Evolutionary conservation across 2,329 filamentous ascomycete species (phyloP).

Genomic region (Trichoderma endophyticum): DNA sequence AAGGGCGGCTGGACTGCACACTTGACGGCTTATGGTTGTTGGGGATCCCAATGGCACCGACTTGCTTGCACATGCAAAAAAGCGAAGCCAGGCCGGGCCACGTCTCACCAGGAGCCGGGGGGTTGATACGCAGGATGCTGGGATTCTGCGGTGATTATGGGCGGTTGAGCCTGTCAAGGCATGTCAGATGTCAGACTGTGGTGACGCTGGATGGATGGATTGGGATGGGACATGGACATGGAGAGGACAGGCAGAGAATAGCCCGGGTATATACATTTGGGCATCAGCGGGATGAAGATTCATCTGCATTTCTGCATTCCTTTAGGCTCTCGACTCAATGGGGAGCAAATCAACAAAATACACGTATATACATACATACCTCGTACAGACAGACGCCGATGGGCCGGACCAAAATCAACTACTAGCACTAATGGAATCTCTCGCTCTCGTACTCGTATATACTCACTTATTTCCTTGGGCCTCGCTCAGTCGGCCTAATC

Average conservation of each 20-base stretch:
- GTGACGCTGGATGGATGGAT: too few species aligned
- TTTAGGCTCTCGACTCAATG: background rate
- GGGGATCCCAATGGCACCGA: background rate
- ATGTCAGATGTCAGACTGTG: background rate
- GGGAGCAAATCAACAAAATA: background rate
- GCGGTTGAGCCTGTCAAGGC: background rate
- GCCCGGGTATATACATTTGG: background rate
- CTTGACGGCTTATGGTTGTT: constrained; percentile 9
- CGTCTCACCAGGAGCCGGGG: constrained; percentile 9
- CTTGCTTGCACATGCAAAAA: constrained; percentile 3
- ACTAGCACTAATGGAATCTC: background rate
- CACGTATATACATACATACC: background rate
- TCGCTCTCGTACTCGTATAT: background rate
- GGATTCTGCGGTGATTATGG: background rate
- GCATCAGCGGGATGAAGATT: background rate
- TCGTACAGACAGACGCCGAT: background rate
- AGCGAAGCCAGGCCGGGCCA: background rate
- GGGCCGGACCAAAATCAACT: background rate
- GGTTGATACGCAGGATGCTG: background rate
- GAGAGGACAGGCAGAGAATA: too few species aligned
- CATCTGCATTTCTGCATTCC: background rate
- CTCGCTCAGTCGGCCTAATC: background rate
- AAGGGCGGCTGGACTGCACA: background rate
- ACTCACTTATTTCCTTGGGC: background rate
- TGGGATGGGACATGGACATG: background rate